Percentiles rank a stretch among this genome's conserved stretches.
Conservation (phyloP, 2,329 filamentous ascomycete genomes). For the Corinectria fuckeliana region DNA sequence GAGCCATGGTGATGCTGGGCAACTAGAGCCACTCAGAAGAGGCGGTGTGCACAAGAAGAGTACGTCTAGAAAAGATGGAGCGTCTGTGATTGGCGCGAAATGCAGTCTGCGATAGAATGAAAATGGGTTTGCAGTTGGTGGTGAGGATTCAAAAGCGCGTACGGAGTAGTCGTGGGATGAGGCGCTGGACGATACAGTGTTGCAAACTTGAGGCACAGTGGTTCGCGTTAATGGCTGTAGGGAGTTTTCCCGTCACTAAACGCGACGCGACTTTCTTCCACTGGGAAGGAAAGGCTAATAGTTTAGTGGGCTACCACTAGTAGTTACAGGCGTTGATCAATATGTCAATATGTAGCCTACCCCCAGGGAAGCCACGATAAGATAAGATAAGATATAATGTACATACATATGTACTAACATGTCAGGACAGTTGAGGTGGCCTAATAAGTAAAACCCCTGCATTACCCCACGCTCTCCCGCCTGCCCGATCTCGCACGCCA, state of each 20-base stretch:
- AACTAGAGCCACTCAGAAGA: slow-evolving; percentile 20
- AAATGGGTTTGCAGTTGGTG: slow-evolving; percentile 10
- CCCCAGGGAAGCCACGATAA: not conserved
- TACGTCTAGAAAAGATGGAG: not conserved
- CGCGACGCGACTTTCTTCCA: slow-evolving; percentile 19
- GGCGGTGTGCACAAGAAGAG: slow-evolving; percentile 20
- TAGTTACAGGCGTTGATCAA: too few relatives aligned
- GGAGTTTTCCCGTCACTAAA: slow-evolving; percentile 13
- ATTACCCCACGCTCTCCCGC: not conserved
- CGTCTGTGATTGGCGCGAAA: slow-evolving; percentile 15
- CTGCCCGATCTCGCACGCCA: not conserved
- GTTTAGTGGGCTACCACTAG: not conserved
- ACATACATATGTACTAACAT: not conserved
- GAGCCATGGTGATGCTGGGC: slow-evolving; percentile 46
- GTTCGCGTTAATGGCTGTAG: slow-evolving; percentile 18
- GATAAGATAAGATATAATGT: slow-evolving; percentile 7
- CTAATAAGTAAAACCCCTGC: not conserved
- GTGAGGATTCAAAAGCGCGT: slow-evolving; percentile 12
- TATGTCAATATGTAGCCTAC: not conserved
- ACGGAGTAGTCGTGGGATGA: slow-evolving; percentile 15
- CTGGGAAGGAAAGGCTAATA: not conserved
- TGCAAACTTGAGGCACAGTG: slow-evolving; percentile 18
- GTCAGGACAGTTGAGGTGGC: too few relatives aligned
- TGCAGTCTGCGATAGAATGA: slow-evolving; percentile 8
- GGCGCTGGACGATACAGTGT: slow-evolving; percentile 17